Evolutionary conservation across 2,329 filamentous ascomycete genomes (phyloP), one percentile per base, ranked within the genome.

Genomic region (Ascochyta viciae-villosae): DNA sequence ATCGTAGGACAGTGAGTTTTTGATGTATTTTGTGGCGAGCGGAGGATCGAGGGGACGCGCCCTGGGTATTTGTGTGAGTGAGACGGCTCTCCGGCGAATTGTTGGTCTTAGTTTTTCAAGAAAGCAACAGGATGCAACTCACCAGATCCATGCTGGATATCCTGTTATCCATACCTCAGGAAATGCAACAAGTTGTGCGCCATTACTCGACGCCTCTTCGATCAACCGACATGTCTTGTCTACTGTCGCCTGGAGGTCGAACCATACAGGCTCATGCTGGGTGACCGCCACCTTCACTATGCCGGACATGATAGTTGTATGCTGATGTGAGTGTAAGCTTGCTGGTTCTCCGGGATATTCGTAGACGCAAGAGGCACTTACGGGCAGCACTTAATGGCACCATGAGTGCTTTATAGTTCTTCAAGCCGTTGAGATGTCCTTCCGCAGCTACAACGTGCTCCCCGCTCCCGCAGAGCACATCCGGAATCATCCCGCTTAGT

Each of bases 181-280:
- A 41, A 82, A 83, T 0, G 71, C 65, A 4, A 89, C 68, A 2
- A 89, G 72, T 54, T 85, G 78, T 2, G 83, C 83, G 1, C 81
- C 82, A 39, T 82, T 80, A 5, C 71, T 60, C 1, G 81, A 81
- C 0, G 86, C 86, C 62, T 85, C 80, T 34, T 77, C 71, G 60
- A 89, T 87, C 46, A 87, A 76, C 0, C 72, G 65, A 62, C 83
- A 82, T 7, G 85, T 86, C 67, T 88, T 88, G 1, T 78, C 67
- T 1, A 88, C 81, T 2, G 80, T 77, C 0, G 70, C 81, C 7
- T 80, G 74, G 2, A 88, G 78, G 62, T 89, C 82, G 7, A 88
- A 77, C 85, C 85, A 88, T 1, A 76, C 79, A 0, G 85, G 84
- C 68, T 88, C 86, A 6, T 82, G 80, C 65, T 88, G 85, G 0